Conservation (phyloP, 2,329 filamentous ascomycete genomes). For the Pseudopithomyces maydicus region DNA sequence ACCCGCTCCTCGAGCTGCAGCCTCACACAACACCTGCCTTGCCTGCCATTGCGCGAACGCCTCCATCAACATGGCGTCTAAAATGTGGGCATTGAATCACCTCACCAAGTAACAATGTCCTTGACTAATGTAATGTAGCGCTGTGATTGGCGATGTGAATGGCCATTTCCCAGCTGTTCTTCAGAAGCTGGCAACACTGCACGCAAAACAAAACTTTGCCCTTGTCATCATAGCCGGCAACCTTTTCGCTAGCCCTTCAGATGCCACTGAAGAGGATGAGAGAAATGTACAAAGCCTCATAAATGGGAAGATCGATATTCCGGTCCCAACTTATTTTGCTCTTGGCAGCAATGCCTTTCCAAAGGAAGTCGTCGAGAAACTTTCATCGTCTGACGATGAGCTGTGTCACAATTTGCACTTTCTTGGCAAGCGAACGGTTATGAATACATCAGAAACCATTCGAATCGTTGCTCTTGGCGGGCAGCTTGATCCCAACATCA, state of each 20-base stretch:
- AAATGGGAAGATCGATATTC: constrained; percentile 71
- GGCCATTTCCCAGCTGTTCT: constrained; percentile 79
- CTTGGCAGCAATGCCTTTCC: constrained; percentile 78
- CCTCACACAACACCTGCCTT: not conserved
- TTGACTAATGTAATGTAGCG: constrained; percentile 53
- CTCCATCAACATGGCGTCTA: constrained; percentile 56
- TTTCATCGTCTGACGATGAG: constrained; percentile 70
- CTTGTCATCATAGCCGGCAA: constrained; percentile 86
- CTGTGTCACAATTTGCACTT: constrained; percentile 91
- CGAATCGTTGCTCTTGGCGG: constrained; percentile 88
- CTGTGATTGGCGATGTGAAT: constrained; percentile 82
- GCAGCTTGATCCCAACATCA: constrained; percentile 64
- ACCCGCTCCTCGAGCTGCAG: constrained; percentile 1
- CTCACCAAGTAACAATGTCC: not conserved
- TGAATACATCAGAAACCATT: constrained; percentile 88
- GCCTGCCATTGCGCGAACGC: not conserved
- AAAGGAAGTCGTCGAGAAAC: constrained; percentile 68
- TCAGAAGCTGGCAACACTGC: constrained; percentile 77
- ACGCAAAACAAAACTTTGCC: constrained; percentile 85
- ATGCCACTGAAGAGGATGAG: constrained; percentile 58
- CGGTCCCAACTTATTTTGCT: constrained; percentile 89
- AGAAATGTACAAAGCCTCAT: constrained; percentile 68
- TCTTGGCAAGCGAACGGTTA: constrained; percentile 79
- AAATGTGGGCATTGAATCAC: constrained; percentile 55
- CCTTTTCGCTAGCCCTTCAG: constrained; percentile 67